phyloP scores from a whole-genome alignment of 441 rosid species.

The Erodium texanum region DNA sequence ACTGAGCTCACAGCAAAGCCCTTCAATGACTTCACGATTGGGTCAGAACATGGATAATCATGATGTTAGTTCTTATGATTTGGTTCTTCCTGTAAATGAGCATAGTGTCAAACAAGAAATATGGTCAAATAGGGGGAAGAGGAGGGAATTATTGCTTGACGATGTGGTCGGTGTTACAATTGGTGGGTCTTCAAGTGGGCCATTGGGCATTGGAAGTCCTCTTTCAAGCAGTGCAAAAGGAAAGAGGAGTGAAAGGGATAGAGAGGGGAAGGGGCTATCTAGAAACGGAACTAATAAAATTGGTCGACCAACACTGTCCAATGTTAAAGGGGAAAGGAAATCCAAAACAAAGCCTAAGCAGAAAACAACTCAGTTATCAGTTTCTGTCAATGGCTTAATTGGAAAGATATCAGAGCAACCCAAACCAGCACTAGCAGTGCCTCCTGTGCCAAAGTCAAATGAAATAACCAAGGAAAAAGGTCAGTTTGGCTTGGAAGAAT shows the following conservation, averaged over 20 bases:
- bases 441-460: conserved; percentile 39
- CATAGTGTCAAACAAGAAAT: conserved; percentile 50
- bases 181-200: conserved; percentile 29
- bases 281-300: conserved; percentile 68
- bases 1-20: conserved; percentile 46
- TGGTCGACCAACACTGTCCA: conserved; percentile 65
- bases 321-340: conserved; percentile 78
- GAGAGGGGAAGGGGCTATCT: conserved; percentile 79
- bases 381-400: conserved; percentile 63
- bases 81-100: conserved; percentile 40
- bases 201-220: conserved; percentile 46
- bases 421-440: conserved; percentile 32
- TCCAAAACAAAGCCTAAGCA: conserved; percentile 83
- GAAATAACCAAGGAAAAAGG: conserved; percentile 35
- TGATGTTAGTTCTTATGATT: conserved; percentile 37
- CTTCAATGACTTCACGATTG: conserved; percentile 33
- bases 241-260: conserved; percentile 93
- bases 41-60: conserved; percentile 43
- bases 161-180: conserved; percentile 56
- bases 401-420: conserved; percentile 57
- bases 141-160: conserved; percentile 73
- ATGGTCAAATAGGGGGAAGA: conserved; percentile 74
- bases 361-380: conserved; percentile 67
- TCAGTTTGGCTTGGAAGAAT: conserved; percentile 50
- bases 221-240: conserved; percentile 75